Evolutionary conservation across 2,329 filamentous ascomycete species (phyloP), one percentile per base, ranked within the genome.

Genomic region (Fusarium sp.): DNA sequence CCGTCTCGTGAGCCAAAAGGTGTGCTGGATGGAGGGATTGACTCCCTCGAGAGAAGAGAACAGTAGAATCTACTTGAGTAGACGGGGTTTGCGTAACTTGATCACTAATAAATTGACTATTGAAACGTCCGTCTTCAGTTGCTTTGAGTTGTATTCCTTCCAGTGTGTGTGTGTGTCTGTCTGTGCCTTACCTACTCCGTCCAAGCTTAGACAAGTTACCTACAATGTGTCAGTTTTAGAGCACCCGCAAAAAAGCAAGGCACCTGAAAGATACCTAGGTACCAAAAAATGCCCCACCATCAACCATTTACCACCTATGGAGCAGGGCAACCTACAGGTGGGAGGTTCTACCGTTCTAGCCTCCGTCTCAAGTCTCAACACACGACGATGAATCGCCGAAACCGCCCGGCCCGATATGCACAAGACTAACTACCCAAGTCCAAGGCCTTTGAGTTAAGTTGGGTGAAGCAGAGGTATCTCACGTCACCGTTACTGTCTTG

Each of bases 361-460:
- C 32, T 48, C 48, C 44, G 57, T 66, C 66, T 54, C 52, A 67
- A 56, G 57, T 66, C 66, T 54, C 52, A 70, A 56, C 52, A 62
- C 50, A 66, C 59, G 62, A 73, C 65, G 65, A 72, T 59, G 73
- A 74, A 55, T 66, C 63, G 61, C 71, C 74, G 64, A 73, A 65
- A 67, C 68, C 70, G 61, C 73, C 74, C 56, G 71, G 67, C 57
- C 67, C 67, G 60, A 72, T 66, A 59, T 56, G 15, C 10, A 57
- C 39, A 43, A 67, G 56, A 62, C 60, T 49, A 65, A 54, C n/a
- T 37, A 37, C 23, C 23, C 23, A 23, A 23, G 23, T 23, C 23
- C 23, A 53, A 43, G 43, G 20, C 52, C 51, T 45, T 45, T 45
- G 41, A 23, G 19, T 56, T 35, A 32, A 48, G 30, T 60, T 52